Percentiles rank a stretch among this genome's conserved stretches.
These are phyloP conservation scores for Iberis pinnata DNA, from an alignment of 345 rosid genomes.

Conservation along the genomic window DNA sequence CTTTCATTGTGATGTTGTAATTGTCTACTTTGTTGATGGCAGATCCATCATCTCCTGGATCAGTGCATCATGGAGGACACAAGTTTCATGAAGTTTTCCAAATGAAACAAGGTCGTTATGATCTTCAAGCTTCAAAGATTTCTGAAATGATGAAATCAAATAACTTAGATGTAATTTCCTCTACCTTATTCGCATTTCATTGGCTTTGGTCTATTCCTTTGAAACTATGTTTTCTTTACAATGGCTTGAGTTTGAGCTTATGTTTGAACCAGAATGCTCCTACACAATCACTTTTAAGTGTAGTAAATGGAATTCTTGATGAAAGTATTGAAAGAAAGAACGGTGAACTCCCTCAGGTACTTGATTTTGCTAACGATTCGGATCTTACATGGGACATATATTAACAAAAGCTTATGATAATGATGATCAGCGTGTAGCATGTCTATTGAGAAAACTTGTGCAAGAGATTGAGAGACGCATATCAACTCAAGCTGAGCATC, in stretches of 20 bases:
- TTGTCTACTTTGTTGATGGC: constrained; percentile 7
- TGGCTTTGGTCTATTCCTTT: background rate
- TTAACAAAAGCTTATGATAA: constrained; percentile 15
- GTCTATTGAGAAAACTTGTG: constrained; percentile 73
- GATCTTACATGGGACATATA: background rate
- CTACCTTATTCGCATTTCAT: background rate
- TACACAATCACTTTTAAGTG: constrained; percentile 81
- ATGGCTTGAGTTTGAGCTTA: constrained; percentile 15
- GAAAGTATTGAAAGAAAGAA: constrained; percentile 80
- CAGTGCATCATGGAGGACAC: constrained; percentile 55
- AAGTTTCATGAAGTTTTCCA: constrained; percentile 87
- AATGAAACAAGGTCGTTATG: constrained; percentile 77
- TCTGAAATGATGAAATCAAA: constrained; percentile 84
- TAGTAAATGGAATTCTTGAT: constrained; percentile 80
- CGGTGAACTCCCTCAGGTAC: constrained; percentile 83
- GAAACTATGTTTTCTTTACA: constrained; percentile 5
- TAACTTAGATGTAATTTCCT: constrained; percentile 58
- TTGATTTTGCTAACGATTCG: constrained; percentile 8
- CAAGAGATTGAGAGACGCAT: constrained; percentile 95
- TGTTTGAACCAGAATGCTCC: constrained; percentile 71
- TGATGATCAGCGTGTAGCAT: constrained; percentile 68
- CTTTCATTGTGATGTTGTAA: background rate
- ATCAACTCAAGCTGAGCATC: constrained; percentile 94
- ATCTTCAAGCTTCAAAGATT: constrained; percentile 72
- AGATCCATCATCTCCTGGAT: constrained; percentile 52